phyloP scores from a whole-genome alignment of 805 yeast species.

The Wickerhamomyces queroliae region DNA sequence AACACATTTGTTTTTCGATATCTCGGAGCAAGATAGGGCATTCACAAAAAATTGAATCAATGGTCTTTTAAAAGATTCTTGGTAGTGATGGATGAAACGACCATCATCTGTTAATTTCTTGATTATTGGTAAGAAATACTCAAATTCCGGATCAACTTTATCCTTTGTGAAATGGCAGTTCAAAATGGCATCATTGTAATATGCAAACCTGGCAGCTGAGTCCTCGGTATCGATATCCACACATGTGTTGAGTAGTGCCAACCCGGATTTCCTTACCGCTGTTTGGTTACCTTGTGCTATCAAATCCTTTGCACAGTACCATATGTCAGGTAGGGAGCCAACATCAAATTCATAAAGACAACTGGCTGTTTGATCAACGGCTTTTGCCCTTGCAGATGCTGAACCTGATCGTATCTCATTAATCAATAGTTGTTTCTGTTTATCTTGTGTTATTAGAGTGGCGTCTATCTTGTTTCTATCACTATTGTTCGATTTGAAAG shows the following conservation, averaged over 20 bases:
- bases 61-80: constrained; percentile 36
- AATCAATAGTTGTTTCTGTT: constrained; percentile 32
- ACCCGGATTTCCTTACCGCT: constrained; percentile 38
- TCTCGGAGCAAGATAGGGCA: constrained; percentile 27
- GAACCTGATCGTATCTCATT: constrained; percentile 33
- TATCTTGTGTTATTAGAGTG: constrained; percentile 39
- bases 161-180: constrained; percentile 31
- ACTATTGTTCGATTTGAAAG: constrained; percentile 18
- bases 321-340: constrained; percentile 62
- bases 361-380: constrained; percentile 45
- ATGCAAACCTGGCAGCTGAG: constrained; percentile 43
- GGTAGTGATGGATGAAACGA: constrained; percentile 44
- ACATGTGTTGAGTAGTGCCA: constrained; percentile 51
- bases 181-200: constrained; percentile 52
- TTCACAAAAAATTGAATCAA: constrained; percentile 29
- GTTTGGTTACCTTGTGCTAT: constrained; percentile 31
- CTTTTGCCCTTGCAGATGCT: constrained; percentile 35
- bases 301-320: constrained; percentile 62
- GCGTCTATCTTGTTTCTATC: constrained; percentile 31
- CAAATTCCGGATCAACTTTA: constrained; percentile 43
- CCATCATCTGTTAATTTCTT: constrained; percentile 46
- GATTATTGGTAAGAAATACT: constrained; percentile 42
- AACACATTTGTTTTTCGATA: constrained; percentile 16
- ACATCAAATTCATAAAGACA: constrained; percentile 47
- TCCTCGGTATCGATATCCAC: constrained; percentile 42